Percentiles rank a stretch among this genome's conserved stretches.
Evolutionary conservation across 2,329 filamentous ascomycete species (phyloP).

Genomic region (Bimuria novae-zelandiae): DNA sequence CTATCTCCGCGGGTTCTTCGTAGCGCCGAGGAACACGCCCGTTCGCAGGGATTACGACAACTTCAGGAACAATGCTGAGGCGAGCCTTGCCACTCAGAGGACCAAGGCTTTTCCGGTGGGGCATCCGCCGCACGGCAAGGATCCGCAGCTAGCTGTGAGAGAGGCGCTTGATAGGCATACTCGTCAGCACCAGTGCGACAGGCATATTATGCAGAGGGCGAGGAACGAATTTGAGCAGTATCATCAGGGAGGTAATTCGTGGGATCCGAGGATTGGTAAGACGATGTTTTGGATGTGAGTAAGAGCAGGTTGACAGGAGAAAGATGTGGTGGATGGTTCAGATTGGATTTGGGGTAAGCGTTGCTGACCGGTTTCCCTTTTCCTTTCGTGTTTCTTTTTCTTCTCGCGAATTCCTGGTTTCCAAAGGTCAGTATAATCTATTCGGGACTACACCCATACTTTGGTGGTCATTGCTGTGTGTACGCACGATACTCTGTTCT

Average conservation of each 20-base stretch:
- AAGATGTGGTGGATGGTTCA: too few relatives aligned
- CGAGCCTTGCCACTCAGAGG: background rate
- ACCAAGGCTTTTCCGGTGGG: background rate
- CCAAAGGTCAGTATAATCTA: too few relatives aligned
- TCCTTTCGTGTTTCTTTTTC: too few relatives aligned
- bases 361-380: too few relatives aligned
- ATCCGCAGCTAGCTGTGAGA: background rate
- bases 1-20: constrained; percentile 20
- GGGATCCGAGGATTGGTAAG: background rate
- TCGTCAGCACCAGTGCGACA: background rate
- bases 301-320: background rate
- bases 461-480: too few relatives aligned
- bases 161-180: background rate
- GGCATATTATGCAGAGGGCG: background rate
- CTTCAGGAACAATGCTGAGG: background rate
- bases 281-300: background rate
- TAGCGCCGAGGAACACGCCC: background rate
- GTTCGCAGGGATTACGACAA: background rate
- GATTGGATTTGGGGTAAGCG: too few relatives aligned
- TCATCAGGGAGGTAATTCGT: background rate
- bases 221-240: background rate
- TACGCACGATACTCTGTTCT: too few relatives aligned
- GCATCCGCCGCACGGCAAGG: background rate
- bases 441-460: too few relatives aligned
- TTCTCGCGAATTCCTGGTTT: too few relatives aligned